Evolutionary conservation across 2,329 filamentous ascomycete genomes (phyloP).

Genomic region (Blastomyces silverae): DNA sequence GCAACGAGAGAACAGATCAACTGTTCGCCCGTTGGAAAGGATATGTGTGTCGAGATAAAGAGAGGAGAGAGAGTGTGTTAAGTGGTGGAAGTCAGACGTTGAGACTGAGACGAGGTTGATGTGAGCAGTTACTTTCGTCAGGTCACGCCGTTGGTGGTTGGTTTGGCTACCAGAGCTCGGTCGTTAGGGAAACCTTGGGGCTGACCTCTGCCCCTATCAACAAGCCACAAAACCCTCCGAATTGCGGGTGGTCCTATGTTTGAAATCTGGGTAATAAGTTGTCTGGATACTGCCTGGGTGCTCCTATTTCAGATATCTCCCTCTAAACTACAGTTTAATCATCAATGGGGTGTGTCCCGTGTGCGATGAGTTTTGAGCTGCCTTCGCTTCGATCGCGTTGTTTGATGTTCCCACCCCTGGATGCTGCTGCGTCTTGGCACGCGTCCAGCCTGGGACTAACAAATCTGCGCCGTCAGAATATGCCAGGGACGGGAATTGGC

Average conservation of each 20-base stretch:
- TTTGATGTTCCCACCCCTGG: neutral
- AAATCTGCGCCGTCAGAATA: neutral
- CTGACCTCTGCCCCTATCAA: neutral
- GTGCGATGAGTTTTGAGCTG: neutral
- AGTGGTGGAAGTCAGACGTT: neutral
- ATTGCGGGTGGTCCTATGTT: neutral
- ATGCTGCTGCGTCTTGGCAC: constrained; percentile 6
- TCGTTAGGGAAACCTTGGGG: constrained; percentile 13
- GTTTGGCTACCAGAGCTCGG: neutral
- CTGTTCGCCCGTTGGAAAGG: constrained; percentile 7
- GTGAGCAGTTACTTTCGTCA: constrained; percentile 2
- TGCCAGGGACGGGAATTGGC: neutral
- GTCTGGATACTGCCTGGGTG: neutral
- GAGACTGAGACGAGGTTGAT: constrained; percentile 6
- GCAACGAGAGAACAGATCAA: constrained; percentile 8
- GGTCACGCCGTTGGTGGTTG: neutral
- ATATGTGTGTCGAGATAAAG: neutral
- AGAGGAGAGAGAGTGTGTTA: neutral
- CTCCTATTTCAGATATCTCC: neutral
- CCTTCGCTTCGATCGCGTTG: neutral
- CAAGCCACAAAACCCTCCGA: neutral
- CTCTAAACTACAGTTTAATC: neutral
- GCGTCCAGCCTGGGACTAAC: constrained; percentile 9
- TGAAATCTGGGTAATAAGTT: neutral
- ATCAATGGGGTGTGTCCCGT: neutral